Evolutionary conservation across 495 filamentous ascomycete species (phyloP).

Genomic region (Talaromyces adpressus): DNA sequence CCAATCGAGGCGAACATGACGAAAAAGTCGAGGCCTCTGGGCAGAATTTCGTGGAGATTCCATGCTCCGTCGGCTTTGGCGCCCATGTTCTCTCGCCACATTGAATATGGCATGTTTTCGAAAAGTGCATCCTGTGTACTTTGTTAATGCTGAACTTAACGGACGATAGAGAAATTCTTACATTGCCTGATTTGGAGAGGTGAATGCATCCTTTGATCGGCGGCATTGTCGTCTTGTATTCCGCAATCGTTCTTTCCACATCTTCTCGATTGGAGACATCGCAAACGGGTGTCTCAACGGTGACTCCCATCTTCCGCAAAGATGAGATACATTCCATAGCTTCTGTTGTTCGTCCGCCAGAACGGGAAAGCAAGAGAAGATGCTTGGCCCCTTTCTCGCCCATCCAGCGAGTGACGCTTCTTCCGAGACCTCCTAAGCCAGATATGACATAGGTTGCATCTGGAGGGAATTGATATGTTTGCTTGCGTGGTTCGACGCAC

Average conservation of each 20-base stretch:
- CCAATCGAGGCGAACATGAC: not conserved
- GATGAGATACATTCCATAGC: too few species aligned
- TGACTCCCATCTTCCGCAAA: conserved; percentile 11
- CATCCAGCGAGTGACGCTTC: conserved; percentile 30
- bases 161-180: not conserved
- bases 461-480: too few species aligned
- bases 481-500: too few species aligned
- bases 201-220: not conserved
- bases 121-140: conserved; percentile 18
- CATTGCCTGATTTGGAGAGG: not conserved
- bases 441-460: too few species aligned
- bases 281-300: too few species aligned
- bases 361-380: conserved; percentile 22
- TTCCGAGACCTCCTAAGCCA: too few species aligned
- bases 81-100: conserved; percentile 23
- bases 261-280: too few species aligned
- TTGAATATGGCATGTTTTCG: conserved; percentile 30
- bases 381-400: conserved; percentile 22
- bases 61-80: conserved; percentile 37
- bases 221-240: not conserved
- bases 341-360: conserved; percentile 3
- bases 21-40: not conserved
- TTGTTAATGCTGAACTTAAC: not conserved
- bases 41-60: conserved; percentile 33
- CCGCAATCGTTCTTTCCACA: not conserved